These are phyloP conservation scores for Termitomyces titanicus DNA, from an alignment of 768 basidiomycete genomes.

Conservation along the genomic window DNA sequence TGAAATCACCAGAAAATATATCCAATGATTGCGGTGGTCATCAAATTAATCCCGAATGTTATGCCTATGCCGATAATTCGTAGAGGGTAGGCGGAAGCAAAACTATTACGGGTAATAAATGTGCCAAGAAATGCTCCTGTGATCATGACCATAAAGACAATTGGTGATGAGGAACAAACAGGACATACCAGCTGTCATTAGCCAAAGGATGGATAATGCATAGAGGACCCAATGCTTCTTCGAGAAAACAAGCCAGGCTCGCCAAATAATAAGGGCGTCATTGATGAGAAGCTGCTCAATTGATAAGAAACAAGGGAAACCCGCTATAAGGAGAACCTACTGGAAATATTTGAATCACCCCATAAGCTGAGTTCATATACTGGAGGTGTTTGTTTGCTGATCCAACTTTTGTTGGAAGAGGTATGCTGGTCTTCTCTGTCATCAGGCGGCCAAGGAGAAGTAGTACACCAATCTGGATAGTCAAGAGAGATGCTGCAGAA, in stretches of 20 bases:
- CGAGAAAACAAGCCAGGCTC: neutral
- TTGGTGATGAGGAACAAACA: neutral
- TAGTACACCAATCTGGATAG: too few species aligned
- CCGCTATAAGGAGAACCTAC: too few species aligned
- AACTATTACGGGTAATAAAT: neutral
- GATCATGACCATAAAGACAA: slow-evolving; percentile 15
- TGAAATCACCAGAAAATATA: neutral
- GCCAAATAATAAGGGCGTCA: neutral
- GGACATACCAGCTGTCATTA: neutral
- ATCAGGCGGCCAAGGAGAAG: too few species aligned
- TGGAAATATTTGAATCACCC: too few species aligned
- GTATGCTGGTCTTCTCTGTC: too few species aligned
- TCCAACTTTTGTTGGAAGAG: too few species aligned
- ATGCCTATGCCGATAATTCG: neutral
- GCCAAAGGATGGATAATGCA: neutral
- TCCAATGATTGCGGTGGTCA: neutral
- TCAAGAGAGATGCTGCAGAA: too few species aligned
- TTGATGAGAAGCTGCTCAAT: neutral
- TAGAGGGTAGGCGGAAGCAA: neutral
- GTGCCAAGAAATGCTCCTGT: neutral
- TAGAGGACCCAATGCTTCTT: neutral
- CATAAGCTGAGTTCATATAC: too few species aligned
- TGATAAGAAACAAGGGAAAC: too few species aligned
- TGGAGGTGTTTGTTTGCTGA: too few species aligned
- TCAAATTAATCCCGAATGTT: neutral